These are phyloP conservation scores for Silene latifolia DNA, from an alignment of 148 eudicot genomes.

Conservation along the genomic window DNA sequence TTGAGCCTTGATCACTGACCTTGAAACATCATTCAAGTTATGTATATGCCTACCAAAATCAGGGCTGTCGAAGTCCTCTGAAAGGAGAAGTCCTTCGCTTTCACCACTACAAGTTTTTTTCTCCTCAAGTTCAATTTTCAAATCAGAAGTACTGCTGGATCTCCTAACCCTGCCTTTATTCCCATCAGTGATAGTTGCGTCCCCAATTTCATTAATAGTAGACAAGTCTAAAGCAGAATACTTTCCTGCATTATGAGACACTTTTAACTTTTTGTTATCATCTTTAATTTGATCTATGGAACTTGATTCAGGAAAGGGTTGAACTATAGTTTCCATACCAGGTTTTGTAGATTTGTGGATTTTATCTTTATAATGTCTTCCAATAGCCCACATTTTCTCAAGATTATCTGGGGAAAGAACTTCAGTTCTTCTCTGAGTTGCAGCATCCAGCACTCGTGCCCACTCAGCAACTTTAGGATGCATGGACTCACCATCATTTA, in stretches of 20 bases:
- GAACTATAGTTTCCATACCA: slow-evolving; percentile 34
- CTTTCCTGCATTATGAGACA: slow-evolving; percentile 25
- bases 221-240: slow-evolving; percentile 27
- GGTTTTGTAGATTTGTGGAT: slow-evolving; percentile 40
- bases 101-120: slow-evolving; percentile 34
- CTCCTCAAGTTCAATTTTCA: slow-evolving; percentile 36
- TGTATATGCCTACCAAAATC: slow-evolving; percentile 39
- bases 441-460: slow-evolving; percentile 84
- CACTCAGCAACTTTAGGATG: slow-evolving; percentile 68
- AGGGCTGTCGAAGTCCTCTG: slow-evolving; percentile 77
- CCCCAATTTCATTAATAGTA: slow-evolving; percentile 25
- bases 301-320: slow-evolving; percentile 30
- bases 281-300: slow-evolving; percentile 26
- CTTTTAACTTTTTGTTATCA: slow-evolving; percentile 21
- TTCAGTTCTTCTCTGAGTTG: slow-evolving; percentile 93
- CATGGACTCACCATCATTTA: slow-evolving; percentile 35
- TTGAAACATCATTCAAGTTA: slow-evolving; percentile 33
- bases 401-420: slow-evolving; percentile 96
- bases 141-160: slow-evolving; percentile 83
- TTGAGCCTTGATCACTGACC: slow-evolving; percentile 47
- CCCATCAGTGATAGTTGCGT: slow-evolving; percentile 31
- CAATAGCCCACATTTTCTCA: slow-evolving; percentile 95
- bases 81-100: slow-evolving; percentile 49
- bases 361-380: slow-evolving; percentile 82
- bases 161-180: slow-evolving; percentile 53